These are phyloP conservation scores for Pseudozyma tsukubaensis DNA, from an alignment of 1,284 basidiomycete genomes.

Conservation along the genomic window DNA sequence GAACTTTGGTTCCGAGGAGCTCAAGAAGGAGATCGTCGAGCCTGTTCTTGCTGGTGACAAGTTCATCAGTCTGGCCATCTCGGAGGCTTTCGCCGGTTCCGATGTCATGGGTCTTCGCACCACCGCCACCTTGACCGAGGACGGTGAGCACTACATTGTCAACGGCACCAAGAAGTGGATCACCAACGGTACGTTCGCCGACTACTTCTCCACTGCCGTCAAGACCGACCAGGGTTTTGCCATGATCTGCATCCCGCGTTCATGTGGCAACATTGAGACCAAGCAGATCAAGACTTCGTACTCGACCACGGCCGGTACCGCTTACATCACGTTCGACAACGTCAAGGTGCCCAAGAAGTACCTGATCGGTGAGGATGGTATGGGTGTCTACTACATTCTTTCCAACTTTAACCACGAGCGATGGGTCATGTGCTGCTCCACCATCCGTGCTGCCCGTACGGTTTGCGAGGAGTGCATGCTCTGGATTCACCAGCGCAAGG, in stretches of 20 bases:
- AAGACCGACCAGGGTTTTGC: slow-evolving; percentile 80
- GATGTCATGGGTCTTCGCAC: slow-evolving; percentile 79
- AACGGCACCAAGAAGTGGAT: slow-evolving; percentile 78
- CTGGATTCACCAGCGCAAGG: slow-evolving; percentile 68
- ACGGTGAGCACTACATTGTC: slow-evolving; percentile 75
- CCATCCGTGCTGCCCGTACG: slow-evolving; percentile 73
- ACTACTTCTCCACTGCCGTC: slow-evolving; percentile 72
- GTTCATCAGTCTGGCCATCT: slow-evolving; percentile 84
- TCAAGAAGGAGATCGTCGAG: slow-evolving; percentile 82
- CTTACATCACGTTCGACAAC: slow-evolving; percentile 87
- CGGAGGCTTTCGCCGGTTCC: slow-evolving; percentile 90
- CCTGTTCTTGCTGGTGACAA: slow-evolving; percentile 85
- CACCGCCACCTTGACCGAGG: slow-evolving; percentile 82
- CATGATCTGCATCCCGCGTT: slow-evolving; percentile 78
- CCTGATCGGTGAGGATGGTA: slow-evolving; percentile 84
- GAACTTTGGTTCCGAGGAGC: slow-evolving; percentile 82
- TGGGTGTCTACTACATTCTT: slow-evolving; percentile 79
- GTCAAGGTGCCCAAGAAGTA: slow-evolving; percentile 86
- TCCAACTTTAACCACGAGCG: slow-evolving; percentile 72
- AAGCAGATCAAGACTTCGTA: slow-evolving; percentile 78
- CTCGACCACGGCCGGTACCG: slow-evolving; percentile 73
- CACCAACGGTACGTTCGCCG: slow-evolving; percentile 79
- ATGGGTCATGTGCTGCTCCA: slow-evolving; percentile 79
- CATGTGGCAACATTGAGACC: slow-evolving; percentile 77
- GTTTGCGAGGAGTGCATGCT: slow-evolving; percentile 63